Evolutionary conservation across 371 early-diverging fungal genomes (phyloP), one percentile per base, ranked within the genome.

Genomic region (Rhizopus sp.): DNA sequence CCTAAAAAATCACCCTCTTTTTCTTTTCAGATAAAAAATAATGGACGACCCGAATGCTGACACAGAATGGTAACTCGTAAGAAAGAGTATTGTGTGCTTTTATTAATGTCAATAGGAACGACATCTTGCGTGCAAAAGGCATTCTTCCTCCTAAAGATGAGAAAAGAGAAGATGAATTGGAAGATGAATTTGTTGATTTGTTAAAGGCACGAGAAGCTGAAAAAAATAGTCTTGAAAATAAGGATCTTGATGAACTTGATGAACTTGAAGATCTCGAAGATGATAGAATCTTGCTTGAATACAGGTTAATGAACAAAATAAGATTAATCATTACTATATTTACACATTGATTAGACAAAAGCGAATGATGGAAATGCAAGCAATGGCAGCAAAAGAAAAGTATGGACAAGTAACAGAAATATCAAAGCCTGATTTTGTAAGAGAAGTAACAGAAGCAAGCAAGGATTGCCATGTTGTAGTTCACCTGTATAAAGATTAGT

Each of bases 381-480:
- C 83, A 48, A 66, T 47, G 48, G 75, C 85, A 15, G 66, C 72
- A 30, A 74, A 80, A 47, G 88, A 87, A 54, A 86, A 82, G 48
- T 96, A 81, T 69, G 98, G 98, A 30, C 81, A 89, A 38, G 75
- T 96, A 3, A 68, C 62, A 3, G 90, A 93, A 53, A 95, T 97
- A 41, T 92, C 93, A 15, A 91, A 95, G 70, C 91, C 96, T 3
- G 96, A 97, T 63, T 97, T 93, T 72, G 74, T 88, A 44, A 73
- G 71, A 48, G 91, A 95, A 69, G 97, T 97, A 7, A 92, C 95
- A 0, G 94, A 94, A 17, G 94, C 95, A 7, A 90, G 91, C 77
- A 88, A 89, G 60, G 77, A 83, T 29, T 82, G 80, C 30, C 78
- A 84, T 72, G 93, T 93, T 16, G 88, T 94, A 31, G 86, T 81